Evolutionary conservation across 1,284 basidiomycete species (phyloP).

Genomic region (Lentinus polychrous): DNA sequence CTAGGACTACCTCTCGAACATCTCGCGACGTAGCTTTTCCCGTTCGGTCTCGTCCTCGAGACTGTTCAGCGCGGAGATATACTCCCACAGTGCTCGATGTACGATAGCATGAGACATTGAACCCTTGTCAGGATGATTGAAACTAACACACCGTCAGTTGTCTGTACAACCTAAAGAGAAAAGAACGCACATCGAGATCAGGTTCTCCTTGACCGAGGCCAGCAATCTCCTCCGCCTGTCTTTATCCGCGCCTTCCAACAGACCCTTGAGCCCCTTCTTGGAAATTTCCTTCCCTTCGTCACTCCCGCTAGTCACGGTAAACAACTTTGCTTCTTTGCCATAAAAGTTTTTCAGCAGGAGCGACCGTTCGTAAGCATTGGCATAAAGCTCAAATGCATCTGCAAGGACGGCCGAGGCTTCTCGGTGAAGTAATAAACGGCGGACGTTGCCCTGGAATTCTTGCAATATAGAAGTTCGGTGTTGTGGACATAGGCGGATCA

Average conservation of each 20-base stretch:
- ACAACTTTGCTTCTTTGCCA: constrained; percentile 77
- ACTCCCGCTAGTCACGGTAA: constrained; percentile 50
- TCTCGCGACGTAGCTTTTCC: constrained; percentile 55
- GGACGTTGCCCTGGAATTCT: constrained; percentile 70
- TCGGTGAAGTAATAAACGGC: constrained; percentile 73
- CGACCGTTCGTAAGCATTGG: constrained; percentile 76
- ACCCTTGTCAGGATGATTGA: constrained; percentile 86
- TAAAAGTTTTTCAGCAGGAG: constrained; percentile 82
- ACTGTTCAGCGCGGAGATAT: constrained; percentile 48
- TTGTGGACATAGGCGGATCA: constrained; percentile 70
- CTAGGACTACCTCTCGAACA: constrained; percentile 54
- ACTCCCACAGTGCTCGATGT: constrained; percentile 78
- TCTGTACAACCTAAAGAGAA: background rate
- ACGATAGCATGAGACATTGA: constrained; percentile 80
- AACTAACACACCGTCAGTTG: constrained; percentile 36
- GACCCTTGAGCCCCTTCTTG: constrained; percentile 58
- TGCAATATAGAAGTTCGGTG: constrained; percentile 68
- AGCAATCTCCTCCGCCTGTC: constrained; percentile 65
- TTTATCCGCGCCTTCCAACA: constrained; percentile 57
- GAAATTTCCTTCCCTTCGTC: constrained; percentile 54
- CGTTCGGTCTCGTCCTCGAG: constrained; percentile 51
- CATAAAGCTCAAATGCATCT: constrained; percentile 81
- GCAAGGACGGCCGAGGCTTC: constrained; percentile 79
- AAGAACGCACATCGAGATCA: constrained; percentile 57
- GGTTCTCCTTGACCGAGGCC: constrained; percentile 61